Conservation (phyloP, 768 basidiomycete genomes). For the Gloeopeniophorella convolvens region DNA sequence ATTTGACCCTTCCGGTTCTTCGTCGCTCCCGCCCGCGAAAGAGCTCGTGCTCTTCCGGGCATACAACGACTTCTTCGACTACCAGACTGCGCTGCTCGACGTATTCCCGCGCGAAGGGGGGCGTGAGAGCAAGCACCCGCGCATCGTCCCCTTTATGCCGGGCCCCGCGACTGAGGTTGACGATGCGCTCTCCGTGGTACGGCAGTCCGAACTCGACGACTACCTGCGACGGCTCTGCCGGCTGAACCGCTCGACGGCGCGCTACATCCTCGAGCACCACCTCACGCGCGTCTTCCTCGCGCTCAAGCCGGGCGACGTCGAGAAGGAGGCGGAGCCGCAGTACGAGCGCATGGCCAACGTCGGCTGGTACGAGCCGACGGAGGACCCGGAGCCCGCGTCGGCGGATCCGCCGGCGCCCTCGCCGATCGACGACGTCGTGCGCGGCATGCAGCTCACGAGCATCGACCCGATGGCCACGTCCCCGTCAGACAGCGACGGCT, state of each 20-base stretch:
- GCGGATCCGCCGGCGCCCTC: constrained; percentile 29
- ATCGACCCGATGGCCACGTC: constrained; percentile 41
- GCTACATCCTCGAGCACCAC: constrained; percentile 74
- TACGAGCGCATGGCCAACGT: constrained; percentile 53
- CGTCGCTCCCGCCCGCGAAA: constrained; percentile 55
- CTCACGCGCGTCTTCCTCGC: constrained; percentile 81
- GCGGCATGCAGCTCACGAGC: constrained; percentile 28
- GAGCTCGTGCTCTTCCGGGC: constrained; percentile 87
- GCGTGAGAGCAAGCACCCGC: constrained; percentile 51
- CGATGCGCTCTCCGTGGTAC: constrained; percentile 71
- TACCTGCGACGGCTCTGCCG: constrained; percentile 79
- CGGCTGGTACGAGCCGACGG: constrained; percentile 23
- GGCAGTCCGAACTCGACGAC: constrained; percentile 79
- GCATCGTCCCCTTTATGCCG: constrained; percentile 96
- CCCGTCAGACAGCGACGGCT: constrained; percentile 50
- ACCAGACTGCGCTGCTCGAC: constrained; percentile 84
- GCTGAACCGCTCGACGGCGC: constrained; percentile 57
- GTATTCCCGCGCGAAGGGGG: constrained; percentile 91
- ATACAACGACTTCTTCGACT: constrained; percentile 98
- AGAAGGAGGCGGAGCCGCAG: constrained; percentile 56
- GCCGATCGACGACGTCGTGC: constrained; percentile 31
- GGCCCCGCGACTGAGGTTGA: constrained; percentile 84
- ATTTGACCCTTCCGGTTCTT: constrained; percentile 53
- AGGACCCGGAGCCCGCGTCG: constrained; percentile 24
- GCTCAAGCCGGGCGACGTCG: constrained; percentile 80